A percentile compares a stretch with the other conserved stretches of the same genome.
phyloP scores from a whole-genome alignment of 176 grass and related monocot genomes.

The Cenchrus fungigraminus region DNA sequence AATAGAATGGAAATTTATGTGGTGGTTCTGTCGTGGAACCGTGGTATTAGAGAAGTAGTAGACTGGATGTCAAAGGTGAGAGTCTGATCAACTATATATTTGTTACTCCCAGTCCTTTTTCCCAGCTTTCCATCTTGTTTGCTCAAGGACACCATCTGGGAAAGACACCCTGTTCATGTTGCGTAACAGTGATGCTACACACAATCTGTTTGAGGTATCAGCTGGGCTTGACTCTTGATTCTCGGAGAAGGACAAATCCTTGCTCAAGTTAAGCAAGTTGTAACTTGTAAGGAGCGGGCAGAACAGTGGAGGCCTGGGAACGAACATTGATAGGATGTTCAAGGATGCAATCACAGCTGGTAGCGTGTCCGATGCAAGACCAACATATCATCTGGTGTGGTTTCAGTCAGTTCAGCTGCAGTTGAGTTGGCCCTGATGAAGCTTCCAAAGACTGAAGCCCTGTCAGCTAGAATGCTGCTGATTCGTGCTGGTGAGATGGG shows the following conservation, averaged over 20 bases:
- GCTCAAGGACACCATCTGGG: constrained; percentile 10
- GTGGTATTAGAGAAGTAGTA: constrained; percentile 92
- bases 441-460: constrained; percentile 59
- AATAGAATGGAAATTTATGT: constrained; percentile 99
- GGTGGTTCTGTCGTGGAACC: constrained; percentile 93
- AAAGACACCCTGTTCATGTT: constrained; percentile 66
- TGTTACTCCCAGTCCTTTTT: constrained; percentile 12
- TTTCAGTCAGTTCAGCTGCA: constrained; percentile 94
- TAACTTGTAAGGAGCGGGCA: constrained; percentile 57
- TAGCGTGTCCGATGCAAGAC: constrained; percentile 79
- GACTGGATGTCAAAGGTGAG: constrained; percentile 99
- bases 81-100: constrained; percentile 33
- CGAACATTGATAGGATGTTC: constrained; percentile 98
- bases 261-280: constrained; percentile 93
- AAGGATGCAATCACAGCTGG: constrained; percentile 93
- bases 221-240: constrained; percentile 86
- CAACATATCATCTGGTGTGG: constrained; percentile 85
- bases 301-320: constrained; percentile 77
- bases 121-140: constrained; percentile 23
- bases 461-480: constrained; percentile 78
- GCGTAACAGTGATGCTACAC: constrained; percentile 77
- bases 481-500: constrained; percentile 93
- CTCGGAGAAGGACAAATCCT: constrained; percentile 91
- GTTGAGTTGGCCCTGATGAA: constrained; percentile 94
- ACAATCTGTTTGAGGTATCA: constrained; percentile 85